A percentile compares a stretch with the other conserved stretches of the same genome.
Conservation (phyloP, 2,329 filamentous ascomycete species). For the Trichoderma arundinaceum region DNA sequence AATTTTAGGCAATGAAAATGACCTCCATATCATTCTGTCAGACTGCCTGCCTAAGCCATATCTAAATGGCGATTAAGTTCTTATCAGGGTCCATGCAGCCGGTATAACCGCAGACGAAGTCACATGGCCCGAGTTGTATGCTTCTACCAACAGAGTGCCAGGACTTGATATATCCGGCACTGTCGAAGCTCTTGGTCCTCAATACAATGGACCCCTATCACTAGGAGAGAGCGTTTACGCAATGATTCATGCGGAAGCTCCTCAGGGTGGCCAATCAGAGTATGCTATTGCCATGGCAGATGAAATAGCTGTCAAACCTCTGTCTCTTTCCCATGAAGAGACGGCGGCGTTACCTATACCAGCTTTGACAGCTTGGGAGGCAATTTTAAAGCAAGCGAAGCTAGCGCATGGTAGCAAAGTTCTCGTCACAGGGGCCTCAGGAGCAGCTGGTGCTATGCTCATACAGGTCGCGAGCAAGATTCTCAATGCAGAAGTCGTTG, state of each 20-base stretch:
- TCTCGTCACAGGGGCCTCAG: conserved; percentile 41
- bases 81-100: conserved; percentile 42
- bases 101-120: conserved; percentile 46
- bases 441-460: conserved; percentile 40
- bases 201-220: conserved; percentile 33
- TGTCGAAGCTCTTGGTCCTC: conserved; percentile 37
- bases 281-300: conserved; percentile 34
- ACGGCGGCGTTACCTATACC: conserved; percentile 43
- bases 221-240: conserved; percentile 38
- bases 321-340: conserved; percentile 35
- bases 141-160: conserved; percentile 39
- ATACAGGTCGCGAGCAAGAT: conserved; percentile 40
- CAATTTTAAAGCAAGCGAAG: conserved; percentile 35
- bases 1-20: not conserved
- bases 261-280: conserved; percentile 36
- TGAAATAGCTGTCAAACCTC: conserved; percentile 36
- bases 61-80: conserved; percentile 38
- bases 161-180: conserved; percentile 47
- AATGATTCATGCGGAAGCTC: conserved; percentile 36
- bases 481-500: conserved; percentile 37
- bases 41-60: conserved; percentile 39
- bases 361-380: conserved; percentile 41
- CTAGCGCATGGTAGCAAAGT: conserved; percentile 32
- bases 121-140: conserved; percentile 44
- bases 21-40: not conserved